Evolutionary conservation across 371 early-diverging fungal species (phyloP).

Genomic region (Lichtheimia corymbifera): DNA sequence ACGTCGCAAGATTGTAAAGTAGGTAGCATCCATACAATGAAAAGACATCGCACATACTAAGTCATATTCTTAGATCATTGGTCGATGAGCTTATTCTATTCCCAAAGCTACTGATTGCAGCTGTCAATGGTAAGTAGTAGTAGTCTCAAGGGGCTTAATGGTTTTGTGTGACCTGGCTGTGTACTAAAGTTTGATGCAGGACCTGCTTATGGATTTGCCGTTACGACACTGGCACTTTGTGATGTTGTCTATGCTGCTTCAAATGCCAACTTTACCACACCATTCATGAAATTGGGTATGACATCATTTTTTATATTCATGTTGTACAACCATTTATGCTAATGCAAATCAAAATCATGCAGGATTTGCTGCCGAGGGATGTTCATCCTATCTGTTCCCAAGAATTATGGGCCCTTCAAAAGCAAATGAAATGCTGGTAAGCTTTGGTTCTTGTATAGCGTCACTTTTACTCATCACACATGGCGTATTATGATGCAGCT

Average conservation of each 20-base stretch:
- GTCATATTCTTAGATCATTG: slow-evolving; percentile 30
- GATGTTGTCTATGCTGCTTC: slow-evolving; percentile 71
- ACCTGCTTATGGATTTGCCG: slow-evolving; percentile 70
- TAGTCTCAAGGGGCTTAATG: too few species aligned
- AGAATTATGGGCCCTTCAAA: slow-evolving; percentile 58
- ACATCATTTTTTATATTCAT: background rate
- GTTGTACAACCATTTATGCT: too few species aligned
- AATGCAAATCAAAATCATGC: background rate
- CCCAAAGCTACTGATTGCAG: slow-evolving; percentile 74
- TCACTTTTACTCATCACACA: too few species aligned
- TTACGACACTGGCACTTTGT: slow-evolving; percentile 66
- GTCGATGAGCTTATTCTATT: slow-evolving; percentile 61
- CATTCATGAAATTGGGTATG: slow-evolving; percentile 72
- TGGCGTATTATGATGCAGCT: slow-evolving; percentile 23
- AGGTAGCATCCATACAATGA: slow-evolving; percentile 3
- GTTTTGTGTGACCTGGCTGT: too few species aligned
- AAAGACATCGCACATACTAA: slow-evolving; percentile 2
- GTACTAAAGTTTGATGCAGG: slow-evolving; percentile 32
- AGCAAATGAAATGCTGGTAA: slow-evolving; percentile 70
- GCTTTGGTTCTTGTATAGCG: background rate
- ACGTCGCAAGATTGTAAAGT: slow-evolving; percentile 24
- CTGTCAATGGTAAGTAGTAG: slow-evolving; percentile 60
- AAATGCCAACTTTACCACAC: slow-evolving; percentile 63
- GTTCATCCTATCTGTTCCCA: slow-evolving; percentile 63
- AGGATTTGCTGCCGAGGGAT: slow-evolving; percentile 71